Evolutionary conservation across 2,329 filamentous ascomycete genomes (phyloP).

Genomic region (Penicillium brevicompactum): DNA sequence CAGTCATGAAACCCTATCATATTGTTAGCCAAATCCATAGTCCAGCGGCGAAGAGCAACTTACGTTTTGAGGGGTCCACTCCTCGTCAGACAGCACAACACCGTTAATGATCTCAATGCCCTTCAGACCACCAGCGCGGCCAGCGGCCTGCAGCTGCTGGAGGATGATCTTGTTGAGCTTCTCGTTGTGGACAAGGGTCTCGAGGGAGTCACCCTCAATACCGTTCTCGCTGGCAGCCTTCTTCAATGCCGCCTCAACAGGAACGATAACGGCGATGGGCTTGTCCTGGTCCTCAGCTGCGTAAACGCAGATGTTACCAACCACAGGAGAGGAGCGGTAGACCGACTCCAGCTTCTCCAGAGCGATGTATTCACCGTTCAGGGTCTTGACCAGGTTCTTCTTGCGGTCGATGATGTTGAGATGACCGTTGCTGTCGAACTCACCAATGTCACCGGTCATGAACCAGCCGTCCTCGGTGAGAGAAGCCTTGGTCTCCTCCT

Average conservation of each 20-base stretch:
- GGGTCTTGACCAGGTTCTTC: constrained; percentile 97
- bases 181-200: constrained; percentile 63
- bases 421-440: constrained; percentile 79
- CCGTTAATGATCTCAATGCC: constrained; percentile 48
- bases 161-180: constrained; percentile 45
- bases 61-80: constrained; percentile 48
- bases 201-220: constrained; percentile 65
- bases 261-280: constrained; percentile 79
- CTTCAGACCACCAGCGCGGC: constrained; percentile 37
- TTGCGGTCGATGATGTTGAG: constrained; percentile 89
- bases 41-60: constrained; percentile 18
- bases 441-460: constrained; percentile 93
- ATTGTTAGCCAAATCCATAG: constrained; percentile 25
- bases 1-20: constrained; percentile 63
- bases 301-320: constrained; percentile 85
- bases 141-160: constrained; percentile 42
- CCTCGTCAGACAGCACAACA: constrained; percentile 48
- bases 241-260: constrained; percentile 58
- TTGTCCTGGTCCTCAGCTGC: constrained; percentile 74
- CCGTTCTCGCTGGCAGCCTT: constrained; percentile 59
- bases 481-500: constrained; percentile 77
- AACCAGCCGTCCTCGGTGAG: constrained; percentile 91
- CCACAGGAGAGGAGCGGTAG: constrained; percentile 77
- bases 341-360: constrained; percentile 93
- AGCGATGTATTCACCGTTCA: constrained; percentile 94